Evolutionary conservation across 352 stramenopile genomes (phyloP).

Genomic region (Peronosclerospora sorghi): DNA sequence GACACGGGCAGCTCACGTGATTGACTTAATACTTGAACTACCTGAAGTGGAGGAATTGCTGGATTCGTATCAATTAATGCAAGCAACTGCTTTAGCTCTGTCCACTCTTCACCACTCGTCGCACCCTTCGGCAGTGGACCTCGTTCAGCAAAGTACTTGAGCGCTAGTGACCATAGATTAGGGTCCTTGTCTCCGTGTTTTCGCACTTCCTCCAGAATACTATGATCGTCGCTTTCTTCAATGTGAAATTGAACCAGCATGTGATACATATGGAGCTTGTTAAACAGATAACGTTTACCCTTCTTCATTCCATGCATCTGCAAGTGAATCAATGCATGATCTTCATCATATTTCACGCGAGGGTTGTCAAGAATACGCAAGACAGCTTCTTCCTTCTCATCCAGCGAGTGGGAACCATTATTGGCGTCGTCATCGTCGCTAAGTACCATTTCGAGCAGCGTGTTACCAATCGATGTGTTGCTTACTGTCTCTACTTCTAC

Average conservation of each 20-base stretch:
- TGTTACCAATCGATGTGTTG: constrained; percentile 85
- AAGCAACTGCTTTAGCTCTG: constrained; percentile 68
- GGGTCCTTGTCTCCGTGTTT: constrained; percentile 84
- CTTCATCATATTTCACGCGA: constrained; percentile 84
- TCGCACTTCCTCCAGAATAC: constrained; percentile 82
- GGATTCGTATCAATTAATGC: constrained; percentile 68
- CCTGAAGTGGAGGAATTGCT: constrained; percentile 73
- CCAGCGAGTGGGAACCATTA: constrained; percentile 17
- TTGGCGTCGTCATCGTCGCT: constrained; percentile 46
- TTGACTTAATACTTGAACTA: constrained; percentile 79
- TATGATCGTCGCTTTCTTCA: constrained; percentile 84
- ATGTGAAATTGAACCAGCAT: constrained; percentile 92
- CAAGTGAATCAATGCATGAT: constrained; percentile 89
- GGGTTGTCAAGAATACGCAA: constrained; percentile 86
- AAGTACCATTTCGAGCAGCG: constrained; percentile 82
- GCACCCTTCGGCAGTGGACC: constrained; percentile 58
- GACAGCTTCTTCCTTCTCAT: constrained; percentile 72
- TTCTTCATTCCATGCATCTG: constrained; percentile 89
- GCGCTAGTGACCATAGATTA: constrained; percentile 83
- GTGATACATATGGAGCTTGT: constrained; percentile 90
- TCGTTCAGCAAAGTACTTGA: constrained; percentile 86
- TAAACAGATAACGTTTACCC: constrained; percentile 89
- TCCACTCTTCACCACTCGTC: constrained; percentile 58
- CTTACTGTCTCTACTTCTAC: constrained; percentile 81
- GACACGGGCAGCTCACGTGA: constrained; percentile 69